Base-by-base conservation (phyloP, 2,329 filamentous ascomycete species). In the Fusarium albidum region DNA sequence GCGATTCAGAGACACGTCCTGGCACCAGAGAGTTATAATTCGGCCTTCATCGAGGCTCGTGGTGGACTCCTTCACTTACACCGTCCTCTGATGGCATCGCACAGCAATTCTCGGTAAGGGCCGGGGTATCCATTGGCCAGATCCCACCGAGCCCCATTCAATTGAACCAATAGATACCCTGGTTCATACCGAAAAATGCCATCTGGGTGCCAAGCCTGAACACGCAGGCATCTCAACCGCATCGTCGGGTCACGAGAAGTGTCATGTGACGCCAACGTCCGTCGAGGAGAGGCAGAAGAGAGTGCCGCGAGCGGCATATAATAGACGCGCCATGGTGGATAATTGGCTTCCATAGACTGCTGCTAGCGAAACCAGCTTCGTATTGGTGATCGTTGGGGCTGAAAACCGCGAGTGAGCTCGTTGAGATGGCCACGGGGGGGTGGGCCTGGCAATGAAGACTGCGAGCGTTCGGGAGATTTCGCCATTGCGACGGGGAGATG, bases 11-110 rank as follows among this genome's bases (percentile, higher is more conserved):
- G 70, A 71, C 68, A 68, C 59, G 70, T 69, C 68, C 70, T 73
- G 71, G 69, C 70, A 68, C 68, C 65, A 65, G 67, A 70, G 67
- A 70, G 68, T 72, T 74, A 74, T 75, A 74, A 73, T 72, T 68
- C 69, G 71, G 68, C 67, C 64, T 71, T 64, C 64, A 53, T 65
- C 65, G 68, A 68, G 70, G 64, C 65, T 73, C 70, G 48, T 73
- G 66, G 64, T 67, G 63, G 65, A 63, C 65, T 61, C 64, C 53
- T 33, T 67, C 66, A 75, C 73, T 75, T 75, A 75, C 73, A 75
- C 72, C 69, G 69, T 69, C 70, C 62, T 59, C 52, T 45, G 21
- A 21, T 21, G 21, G 21, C 21, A 21, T 21, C 21, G 21, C 21
- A 21, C 21, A 28, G 15, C 29, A 25, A 15, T 50, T 55, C 27